phyloP scores from a whole-genome alignment of 2,329 filamentous ascomycete species.

The Aphanoascus verrucosus region DNA sequence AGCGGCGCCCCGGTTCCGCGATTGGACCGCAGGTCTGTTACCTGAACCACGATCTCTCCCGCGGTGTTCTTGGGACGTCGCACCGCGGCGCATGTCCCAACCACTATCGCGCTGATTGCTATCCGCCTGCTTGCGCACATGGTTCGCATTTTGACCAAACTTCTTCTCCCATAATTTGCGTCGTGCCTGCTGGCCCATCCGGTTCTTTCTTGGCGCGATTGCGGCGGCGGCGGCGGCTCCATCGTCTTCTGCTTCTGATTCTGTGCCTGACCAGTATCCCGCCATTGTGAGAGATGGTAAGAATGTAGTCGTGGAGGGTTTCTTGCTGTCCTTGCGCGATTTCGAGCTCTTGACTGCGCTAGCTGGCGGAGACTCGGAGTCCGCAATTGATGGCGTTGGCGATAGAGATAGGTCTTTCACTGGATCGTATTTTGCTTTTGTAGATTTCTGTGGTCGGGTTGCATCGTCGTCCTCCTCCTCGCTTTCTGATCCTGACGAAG shows the following conservation, averaged over 20 bases:
- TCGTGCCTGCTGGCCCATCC: constrained; percentile 52
- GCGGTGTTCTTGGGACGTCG: constrained; percentile 27
- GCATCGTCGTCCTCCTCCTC: constrained; percentile 20
- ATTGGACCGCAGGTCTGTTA: constrained; percentile 15
- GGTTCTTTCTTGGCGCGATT: constrained; percentile 45
- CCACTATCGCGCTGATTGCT: constrained; percentile 38
- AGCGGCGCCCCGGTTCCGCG: background rate
- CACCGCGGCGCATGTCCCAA: constrained; percentile 51
- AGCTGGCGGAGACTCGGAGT: constrained; percentile 21
- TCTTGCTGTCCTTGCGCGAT: constrained; percentile 14
- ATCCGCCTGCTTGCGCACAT: constrained; percentile 39
- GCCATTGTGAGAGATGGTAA: constrained; percentile 51
- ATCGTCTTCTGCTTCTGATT: constrained; percentile 43
- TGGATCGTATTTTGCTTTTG: constrained; percentile 13
- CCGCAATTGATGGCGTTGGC: constrained; percentile 24
- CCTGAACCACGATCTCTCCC: constrained; percentile 21
- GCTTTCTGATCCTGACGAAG: constrained; percentile 20
- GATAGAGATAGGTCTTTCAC: constrained; percentile 25
- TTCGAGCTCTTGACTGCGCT: constrained; percentile 22
- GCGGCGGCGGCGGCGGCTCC: constrained; percentile 26
- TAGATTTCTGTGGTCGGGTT: constrained; percentile 16
- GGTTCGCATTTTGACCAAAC: constrained; percentile 48
- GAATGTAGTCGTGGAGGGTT: constrained; percentile 41
- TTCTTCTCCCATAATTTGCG: constrained; percentile 54
- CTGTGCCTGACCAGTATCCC: constrained; percentile 54